Evolutionary conservation across 148 eudicot species (phyloP), one percentile per base, ranked within the genome.

Genomic region (Selenicereus undatus): DNA sequence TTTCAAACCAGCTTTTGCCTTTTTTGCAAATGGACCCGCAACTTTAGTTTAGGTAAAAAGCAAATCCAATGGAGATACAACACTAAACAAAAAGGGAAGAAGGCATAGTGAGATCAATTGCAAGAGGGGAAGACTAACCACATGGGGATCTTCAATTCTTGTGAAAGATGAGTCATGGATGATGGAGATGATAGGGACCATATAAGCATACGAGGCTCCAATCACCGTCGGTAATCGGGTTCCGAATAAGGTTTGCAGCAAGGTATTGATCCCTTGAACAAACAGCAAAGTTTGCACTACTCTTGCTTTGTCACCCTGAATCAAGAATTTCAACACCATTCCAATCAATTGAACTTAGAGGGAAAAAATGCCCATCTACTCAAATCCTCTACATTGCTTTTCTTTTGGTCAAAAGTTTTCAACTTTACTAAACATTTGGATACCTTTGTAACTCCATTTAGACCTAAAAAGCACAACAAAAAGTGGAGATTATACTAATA

Each of bases 221-320:
- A 96, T 86, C 11, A 96, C 97, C 20, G 93, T 87, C 1, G 99
- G 99, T 78, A 96, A 82, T 72, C 97, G 86, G 17, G 99, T 96
- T 68, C 99, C 99, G 26, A 96, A 94, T 30, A 96, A 83, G 9
- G 98, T 93, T 85, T 96, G 99, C 58, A 96, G 80, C 39, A 93
- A 81, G 20, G 99, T 96, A 68, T 96, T 96, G 48, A 96, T 86
- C 80, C 99, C 99, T 91, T 89, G 91, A 52, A 96, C 93, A 87
- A 96, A 96, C 5, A 96, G 90, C 87, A 96, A 85, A 4, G 99
- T 96, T 86, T 96, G 99, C 78, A 96, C 91, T 26, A 96, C 99
- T 83, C 97, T 91, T 85, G 94, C 94, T 84, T 96, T 96, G 82
- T 94, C 99, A 82, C 87, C 89, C 99, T 96, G 89, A 20, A 74